Evolutionary conservation across 2,329 filamentous ascomycete species (phyloP).

Genomic region (Cercospora sp.): DNA sequence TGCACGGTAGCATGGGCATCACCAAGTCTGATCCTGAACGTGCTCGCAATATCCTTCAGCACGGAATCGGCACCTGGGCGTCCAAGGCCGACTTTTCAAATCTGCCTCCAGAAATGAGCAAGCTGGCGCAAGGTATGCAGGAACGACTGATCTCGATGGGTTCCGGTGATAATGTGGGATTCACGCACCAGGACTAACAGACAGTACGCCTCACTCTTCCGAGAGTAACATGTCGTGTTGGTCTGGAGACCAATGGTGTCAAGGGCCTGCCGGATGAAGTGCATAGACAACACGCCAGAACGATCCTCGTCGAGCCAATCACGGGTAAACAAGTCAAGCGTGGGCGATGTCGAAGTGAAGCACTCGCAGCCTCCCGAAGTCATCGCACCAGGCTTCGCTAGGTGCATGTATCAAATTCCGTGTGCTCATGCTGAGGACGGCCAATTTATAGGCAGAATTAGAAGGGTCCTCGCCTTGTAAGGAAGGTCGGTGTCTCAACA

Average conservation of each 20-base stretch:
- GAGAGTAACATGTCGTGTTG: background rate
- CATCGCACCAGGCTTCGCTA: background rate
- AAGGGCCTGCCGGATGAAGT: background rate
- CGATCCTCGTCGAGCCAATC: no score
- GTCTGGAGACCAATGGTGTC: no score
- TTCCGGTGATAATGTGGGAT: constrained; percentile 62
- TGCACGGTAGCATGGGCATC: constrained; percentile 72
- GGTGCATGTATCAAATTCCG: background rate
- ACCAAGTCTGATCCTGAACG: constrained; percentile 55
- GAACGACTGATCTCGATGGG: constrained; percentile 63
- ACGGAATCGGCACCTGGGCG: constrained; percentile 69
- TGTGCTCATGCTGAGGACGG: background rate
- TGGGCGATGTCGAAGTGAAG: no score
- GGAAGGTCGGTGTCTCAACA: background rate
- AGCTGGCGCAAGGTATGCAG: constrained; percentile 64
- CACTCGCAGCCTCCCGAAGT: background rate
- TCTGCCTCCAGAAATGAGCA: constrained; percentile 43
- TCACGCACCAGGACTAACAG: constrained; percentile 56
- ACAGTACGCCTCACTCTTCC: background rate
- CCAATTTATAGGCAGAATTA: background rate
- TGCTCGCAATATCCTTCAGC: constrained; percentile 73
- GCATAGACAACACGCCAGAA: no score
- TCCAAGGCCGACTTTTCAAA: constrained; percentile 57
- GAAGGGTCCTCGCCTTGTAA: no score
- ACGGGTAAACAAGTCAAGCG: no score